phyloP scores from a whole-genome alignment of 768 basidiomycete species.

The Pisolithus sp. region DNA sequence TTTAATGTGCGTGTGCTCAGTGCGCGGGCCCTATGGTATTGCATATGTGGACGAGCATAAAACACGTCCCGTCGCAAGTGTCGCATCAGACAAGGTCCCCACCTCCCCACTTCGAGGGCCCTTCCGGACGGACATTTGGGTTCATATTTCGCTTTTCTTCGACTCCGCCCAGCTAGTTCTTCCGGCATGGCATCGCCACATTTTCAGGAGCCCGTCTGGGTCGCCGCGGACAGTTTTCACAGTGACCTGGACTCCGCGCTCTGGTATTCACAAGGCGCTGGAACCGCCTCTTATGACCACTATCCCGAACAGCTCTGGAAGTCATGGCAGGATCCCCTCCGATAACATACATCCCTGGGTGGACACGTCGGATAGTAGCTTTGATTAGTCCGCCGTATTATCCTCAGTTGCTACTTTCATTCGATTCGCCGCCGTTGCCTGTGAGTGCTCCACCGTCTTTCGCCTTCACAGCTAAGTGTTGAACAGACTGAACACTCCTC shows the following conservation, averaged over 20 bases:
- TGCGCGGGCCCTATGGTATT: background rate
- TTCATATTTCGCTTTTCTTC: background rate
- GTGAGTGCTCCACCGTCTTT: background rate
- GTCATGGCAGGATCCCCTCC: background rate
- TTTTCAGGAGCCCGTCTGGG: background rate
- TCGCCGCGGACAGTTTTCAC: background rate
- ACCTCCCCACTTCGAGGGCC: background rate
- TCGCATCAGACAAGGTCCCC: background rate
- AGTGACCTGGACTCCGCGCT: background rate
- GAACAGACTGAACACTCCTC: conserved; percentile 14
- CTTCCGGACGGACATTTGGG: background rate
- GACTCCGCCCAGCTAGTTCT: background rate
- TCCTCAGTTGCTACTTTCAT: background rate
- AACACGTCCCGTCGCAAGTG: background rate
- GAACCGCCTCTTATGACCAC: background rate
- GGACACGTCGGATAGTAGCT: background rate
- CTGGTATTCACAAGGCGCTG: background rate
- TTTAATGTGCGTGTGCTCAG: background rate
- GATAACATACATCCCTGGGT: background rate
- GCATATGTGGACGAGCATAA: background rate
- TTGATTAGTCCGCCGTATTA: background rate
- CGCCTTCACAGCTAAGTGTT: background rate
- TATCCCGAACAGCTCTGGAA: background rate
- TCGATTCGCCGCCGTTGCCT: background rate
- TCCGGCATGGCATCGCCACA: conserved; percentile 1